These are phyloP conservation scores for Domatiomyces globalis DNA, from an alignment of 2,329 filamentous ascomycete species.

Conservation along the genomic window DNA sequence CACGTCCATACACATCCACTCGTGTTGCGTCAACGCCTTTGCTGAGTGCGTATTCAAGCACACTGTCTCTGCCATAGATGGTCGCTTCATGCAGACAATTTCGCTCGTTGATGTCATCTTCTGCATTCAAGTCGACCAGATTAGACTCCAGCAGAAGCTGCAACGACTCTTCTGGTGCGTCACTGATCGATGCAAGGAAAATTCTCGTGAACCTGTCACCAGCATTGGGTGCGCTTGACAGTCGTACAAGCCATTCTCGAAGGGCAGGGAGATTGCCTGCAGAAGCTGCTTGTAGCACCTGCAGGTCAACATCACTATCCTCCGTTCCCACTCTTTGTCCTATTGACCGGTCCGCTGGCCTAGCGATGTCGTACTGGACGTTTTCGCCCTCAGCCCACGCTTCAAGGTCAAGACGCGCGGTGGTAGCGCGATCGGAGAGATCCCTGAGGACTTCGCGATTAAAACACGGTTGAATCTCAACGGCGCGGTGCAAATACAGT, in stretches of 20 bases:
- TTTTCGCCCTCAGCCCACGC: slow-evolving; percentile 96
- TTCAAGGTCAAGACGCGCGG: slow-evolving; percentile 84
- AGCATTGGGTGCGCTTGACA: slow-evolving; percentile 47
- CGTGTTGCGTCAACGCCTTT: slow-evolving; percentile 62
- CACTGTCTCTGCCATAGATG: slow-evolving; percentile 73
- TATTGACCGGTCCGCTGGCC: slow-evolving; percentile 26
- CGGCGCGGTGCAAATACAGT: slow-evolving; percentile 84
- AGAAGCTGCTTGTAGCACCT: slow-evolving; percentile 76
- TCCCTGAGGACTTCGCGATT: slow-evolving; percentile 95
- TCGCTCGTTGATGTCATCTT: slow-evolving; percentile 94
- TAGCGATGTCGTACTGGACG: slow-evolving; percentile 57
- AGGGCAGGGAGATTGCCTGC: slow-evolving; percentile 64
- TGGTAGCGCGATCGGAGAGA: slow-evolving; percentile 90
- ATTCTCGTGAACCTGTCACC: slow-evolving; percentile 72
- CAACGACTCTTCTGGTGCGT: slow-evolving; percentile 64
- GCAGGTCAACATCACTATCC: slow-evolving; percentile 76
- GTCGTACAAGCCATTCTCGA: slow-evolving; percentile 63
- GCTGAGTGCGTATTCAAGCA: slow-evolving; percentile 61
- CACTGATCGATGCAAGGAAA: slow-evolving; percentile 78
- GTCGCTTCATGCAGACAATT: slow-evolving; percentile 95
- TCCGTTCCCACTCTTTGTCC: slow-evolving; percentile 48
- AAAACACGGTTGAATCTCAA: slow-evolving; percentile 96
- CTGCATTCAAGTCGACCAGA: slow-evolving; percentile 76
- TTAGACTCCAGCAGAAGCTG: slow-evolving; percentile 64
- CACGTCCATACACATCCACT: slow-evolving; percentile 84